Base-by-base conservation (phyloP, 2,329 filamentous ascomycete species). In the Phialocephala sp. region DNA sequence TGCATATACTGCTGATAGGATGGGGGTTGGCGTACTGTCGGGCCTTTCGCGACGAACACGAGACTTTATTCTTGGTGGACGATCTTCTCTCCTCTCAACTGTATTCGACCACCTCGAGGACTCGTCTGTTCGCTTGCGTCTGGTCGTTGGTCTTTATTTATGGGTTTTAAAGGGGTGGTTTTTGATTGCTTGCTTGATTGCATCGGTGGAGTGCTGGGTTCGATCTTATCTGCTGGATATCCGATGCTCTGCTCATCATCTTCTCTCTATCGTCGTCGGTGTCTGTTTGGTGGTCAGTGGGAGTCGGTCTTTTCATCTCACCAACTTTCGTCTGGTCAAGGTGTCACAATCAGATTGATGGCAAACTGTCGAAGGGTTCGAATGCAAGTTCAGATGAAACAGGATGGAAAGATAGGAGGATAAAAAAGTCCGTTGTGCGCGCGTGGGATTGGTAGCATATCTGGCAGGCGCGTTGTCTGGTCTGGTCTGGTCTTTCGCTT, bases 1-100 rank as follows among this genome's bases (percentile, higher is more conserved):
- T 68, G 61, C 66, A 64, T 67, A 69, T 66, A 67, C 64, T 69
- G 67, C 62, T 63, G 60, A 65, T 61, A 59, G 60, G 52, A 65
- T 59, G 61, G 65, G 66, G 61, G 65, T 50, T 45, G 66, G 64
- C 27, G 65, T 54, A 54, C 50, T 32, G 22, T 54, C 24, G 50
- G 50, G 32, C 24, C 50, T 32, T 54, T 54, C 24, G 15, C 50
- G 15, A 54, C 27, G 50, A 35, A 54, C 50, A 35, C 50, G 50
- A 18, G 50, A 22, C 12, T 50, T 60, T n/a, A n/a, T 43, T 18
- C 58, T 45, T 8, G 24, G 32, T 14, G n/a, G 57, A 59, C 20
- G 50, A 63, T 14, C n/a, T 22, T 27, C n/a, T 60, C 37, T 39
- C 32, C 37, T 11, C 37, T 60, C 39, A n/a, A 37, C 47, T 37